phyloP scores from a whole-genome alignment of 208 protist species.

The Polymyxa betae region DNA sequence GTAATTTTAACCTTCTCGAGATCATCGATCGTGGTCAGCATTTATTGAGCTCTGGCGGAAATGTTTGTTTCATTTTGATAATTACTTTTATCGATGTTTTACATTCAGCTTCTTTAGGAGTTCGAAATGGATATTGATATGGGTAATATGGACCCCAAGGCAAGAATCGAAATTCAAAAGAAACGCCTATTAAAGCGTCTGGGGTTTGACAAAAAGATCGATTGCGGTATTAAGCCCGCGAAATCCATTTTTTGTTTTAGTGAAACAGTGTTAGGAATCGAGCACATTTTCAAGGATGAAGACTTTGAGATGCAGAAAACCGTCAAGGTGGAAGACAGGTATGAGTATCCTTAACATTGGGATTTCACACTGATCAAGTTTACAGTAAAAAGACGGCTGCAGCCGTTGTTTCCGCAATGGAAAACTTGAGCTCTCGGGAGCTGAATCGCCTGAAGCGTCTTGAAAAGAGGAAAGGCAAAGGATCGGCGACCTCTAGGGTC shows the following conservation, averaged over 20 bases:
- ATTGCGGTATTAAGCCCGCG: neutral
- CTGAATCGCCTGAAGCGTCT: slow-evolving; percentile 34
- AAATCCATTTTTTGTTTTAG: neutral
- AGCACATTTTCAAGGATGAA: slow-evolving; percentile 27
- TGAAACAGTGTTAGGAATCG: neutral
- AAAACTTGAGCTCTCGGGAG: slow-evolving; percentile 28
- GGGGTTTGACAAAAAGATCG: slow-evolving; percentile 2
- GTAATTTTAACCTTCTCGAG: slow-evolving; percentile 22
- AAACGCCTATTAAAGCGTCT: slow-evolving; percentile 15
- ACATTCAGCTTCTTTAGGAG: neutral
- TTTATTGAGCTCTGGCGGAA: slow-evolving; percentile 18
- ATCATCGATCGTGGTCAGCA: neutral
- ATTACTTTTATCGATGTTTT: neutral
- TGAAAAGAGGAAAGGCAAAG: slow-evolving; percentile 23
- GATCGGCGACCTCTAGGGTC: too few relatives aligned
- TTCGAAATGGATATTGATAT: neutral
- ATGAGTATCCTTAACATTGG: neutral
- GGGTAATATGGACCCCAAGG: neutral
- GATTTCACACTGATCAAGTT: neutral
- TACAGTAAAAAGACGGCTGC: slow-evolving; percentile 11
- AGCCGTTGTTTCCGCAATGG: neutral
- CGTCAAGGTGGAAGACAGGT: neutral
- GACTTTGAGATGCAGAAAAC: slow-evolving; percentile 6
- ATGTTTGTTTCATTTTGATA: neutral
- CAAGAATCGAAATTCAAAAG: slow-evolving; percentile 48